Evolutionary conservation across 129 eudicot genomes (phyloP).

Genomic region (Tagetes erecta): DNA sequence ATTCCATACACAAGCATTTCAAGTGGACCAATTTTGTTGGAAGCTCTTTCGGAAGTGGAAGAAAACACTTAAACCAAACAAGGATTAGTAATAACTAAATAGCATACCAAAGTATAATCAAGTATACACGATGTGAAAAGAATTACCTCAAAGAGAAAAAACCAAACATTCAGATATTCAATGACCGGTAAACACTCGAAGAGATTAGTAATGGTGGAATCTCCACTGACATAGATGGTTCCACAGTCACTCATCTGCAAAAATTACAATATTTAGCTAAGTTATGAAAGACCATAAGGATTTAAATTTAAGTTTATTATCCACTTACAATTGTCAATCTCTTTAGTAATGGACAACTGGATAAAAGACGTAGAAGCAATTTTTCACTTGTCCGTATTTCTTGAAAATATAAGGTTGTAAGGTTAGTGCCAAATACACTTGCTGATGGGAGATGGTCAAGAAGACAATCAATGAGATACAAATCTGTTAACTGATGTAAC

Average conservation of each 20-base stretch:
- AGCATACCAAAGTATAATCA: not conserved
- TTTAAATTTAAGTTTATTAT: not conserved
- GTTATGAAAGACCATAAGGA: not conserved
- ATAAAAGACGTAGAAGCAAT: slow-evolving; percentile 14
- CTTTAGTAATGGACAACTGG: slow-evolving; percentile 18
- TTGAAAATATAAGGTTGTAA: not conserved
- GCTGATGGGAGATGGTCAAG: slow-evolving; percentile 5
- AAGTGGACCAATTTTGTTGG: slow-evolving; percentile 11
- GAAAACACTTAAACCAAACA: not conserved
- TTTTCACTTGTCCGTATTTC: not conserved
- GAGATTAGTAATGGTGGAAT: slow-evolving; percentile 7
- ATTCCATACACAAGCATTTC: not conserved
- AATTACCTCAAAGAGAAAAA: not conserved
- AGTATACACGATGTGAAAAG: not conserved
- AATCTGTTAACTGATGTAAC: slow-evolving; percentile 2
- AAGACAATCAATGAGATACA: not conserved
- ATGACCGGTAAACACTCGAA: not conserved
- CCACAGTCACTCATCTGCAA: not conserved
- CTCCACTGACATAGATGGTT: not conserved
- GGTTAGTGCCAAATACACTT: slow-evolving; percentile 15
- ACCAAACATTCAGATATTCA: not conserved
- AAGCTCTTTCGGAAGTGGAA: slow-evolving; percentile 5
- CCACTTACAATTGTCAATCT: not conserved
- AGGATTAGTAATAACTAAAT: not conserved
- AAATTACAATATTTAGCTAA: not conserved